Evolutionary conservation across 208 protist genomes (phyloP), one percentile per base, ranked within the genome.

Genomic region (Willaertia magna): DNA sequence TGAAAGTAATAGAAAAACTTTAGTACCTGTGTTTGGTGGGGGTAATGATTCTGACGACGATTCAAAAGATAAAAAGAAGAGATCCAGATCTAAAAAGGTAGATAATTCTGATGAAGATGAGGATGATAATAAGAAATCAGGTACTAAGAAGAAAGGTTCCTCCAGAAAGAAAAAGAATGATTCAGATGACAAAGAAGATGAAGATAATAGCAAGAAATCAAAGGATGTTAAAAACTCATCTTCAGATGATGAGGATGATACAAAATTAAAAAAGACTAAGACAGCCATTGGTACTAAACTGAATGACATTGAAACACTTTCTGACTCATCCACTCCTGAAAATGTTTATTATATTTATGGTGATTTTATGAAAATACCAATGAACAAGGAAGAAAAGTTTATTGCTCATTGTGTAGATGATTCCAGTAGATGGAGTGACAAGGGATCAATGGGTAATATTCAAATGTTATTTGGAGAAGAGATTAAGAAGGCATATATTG

Each of bases 371-470:
- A 30, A 55, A 49, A 11, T 46, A 16, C 12, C 75, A 74, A 22
- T 6, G 2, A 46, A 30, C 20, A 43, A 74, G n/a, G 84, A 42
- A 22, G 4, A 47, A 14, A 82, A 89, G 40, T 52, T 93, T 20
- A 61, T 93, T 12, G 88, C 85, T 43, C 91, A 92, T 61, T 87
- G 76, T 85, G 87, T 88, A 6, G 91, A 90, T 22, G 52, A 88
- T 30, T 76, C 84, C 34, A 87, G 88, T 4, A 85, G 79, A 30
- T 93, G 91, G 92, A 89, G 87, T 14, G 44, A 76, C 7, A 79
- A 89, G 6, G 90, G 91, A 30, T 51, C 90, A 26, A 94, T 94
- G 89, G 85, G 90, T 47, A 87, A 74, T 75, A 88, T 93, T 84
- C 88, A 75, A 48, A 51, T 86, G 3, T 44, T 51, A 0, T 90